Conservation (phyloP, 192 early-diverging fungal species). For the Backusella circina region DNA sequence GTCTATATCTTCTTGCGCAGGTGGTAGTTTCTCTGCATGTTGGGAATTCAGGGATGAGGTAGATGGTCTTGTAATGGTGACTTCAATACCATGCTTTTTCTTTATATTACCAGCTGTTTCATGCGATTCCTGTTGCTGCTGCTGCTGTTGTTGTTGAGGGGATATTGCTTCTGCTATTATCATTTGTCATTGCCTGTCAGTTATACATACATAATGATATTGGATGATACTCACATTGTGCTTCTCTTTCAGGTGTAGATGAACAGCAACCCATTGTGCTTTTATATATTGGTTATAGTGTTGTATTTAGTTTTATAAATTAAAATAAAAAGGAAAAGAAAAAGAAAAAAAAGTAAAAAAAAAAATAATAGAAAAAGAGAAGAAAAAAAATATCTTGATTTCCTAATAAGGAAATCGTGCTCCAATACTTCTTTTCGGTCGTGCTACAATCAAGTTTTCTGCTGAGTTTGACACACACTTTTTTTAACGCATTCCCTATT, state of each 20-base stretch:
- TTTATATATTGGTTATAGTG: not conserved
- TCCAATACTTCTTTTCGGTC: not conserved
- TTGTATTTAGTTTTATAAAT: not conserved
- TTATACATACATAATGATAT: not conserved
- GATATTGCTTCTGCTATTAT: not conserved
- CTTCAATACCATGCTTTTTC: not conserved
- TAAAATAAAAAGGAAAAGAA: not conserved
- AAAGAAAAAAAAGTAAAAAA: not conserved
- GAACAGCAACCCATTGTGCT: not conserved
- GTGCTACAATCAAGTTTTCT: not conserved
- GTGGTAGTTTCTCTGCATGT: not conserved
- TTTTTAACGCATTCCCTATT: not conserved
- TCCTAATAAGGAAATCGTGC: not conserved
- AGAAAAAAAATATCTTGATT: not conserved
- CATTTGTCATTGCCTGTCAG: not conserved
- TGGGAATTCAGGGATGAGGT: not conserved
- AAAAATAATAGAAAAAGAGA: not conserved
- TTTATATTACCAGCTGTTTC: not conserved
- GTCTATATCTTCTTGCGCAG: not conserved
- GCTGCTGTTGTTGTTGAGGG: not conserved
- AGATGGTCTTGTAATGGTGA: not conserved
- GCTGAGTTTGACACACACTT: not conserved
- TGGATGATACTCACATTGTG: not conserved
- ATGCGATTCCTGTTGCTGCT: not conserved
- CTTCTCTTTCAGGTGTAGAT: not conserved